These are phyloP conservation scores for Polyplosphaeria fusca DNA, from an alignment of 495 filamentous ascomycete genomes.

Conservation along the genomic window DNA sequence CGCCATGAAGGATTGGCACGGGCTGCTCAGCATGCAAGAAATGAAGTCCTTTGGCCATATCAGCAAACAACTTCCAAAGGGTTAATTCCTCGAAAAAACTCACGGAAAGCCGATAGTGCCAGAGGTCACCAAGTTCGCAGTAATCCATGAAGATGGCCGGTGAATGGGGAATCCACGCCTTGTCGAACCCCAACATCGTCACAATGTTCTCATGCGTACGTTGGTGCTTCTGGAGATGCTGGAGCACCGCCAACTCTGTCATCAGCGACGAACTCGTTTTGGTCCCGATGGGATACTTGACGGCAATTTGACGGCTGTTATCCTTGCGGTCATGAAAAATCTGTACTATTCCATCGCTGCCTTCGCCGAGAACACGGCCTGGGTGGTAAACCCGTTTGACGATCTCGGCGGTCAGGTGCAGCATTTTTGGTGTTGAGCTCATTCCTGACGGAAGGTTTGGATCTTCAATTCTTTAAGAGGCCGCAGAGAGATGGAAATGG, in stretches of 20 bases:
- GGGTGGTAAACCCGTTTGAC: background rate
- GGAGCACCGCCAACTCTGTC: background rate
- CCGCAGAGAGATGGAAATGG: no score
- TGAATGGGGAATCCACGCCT: background rate
- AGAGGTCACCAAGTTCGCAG: conserved; percentile 4
- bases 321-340: background rate
- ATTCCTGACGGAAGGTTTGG: no score
- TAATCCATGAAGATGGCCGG: conserved; percentile 11
- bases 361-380: background rate
- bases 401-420: background rate
- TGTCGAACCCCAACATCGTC: conserved; percentile 3
- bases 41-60: conserved; percentile 9
- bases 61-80: conserved; percentile 21
- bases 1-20: conserved; percentile 4
- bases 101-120: background rate
- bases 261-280: background rate
- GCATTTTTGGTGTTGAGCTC: no score
- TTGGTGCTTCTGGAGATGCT: background rate
- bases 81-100: conserved; percentile 8
- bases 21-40: conserved; percentile 1
- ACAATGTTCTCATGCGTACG: conserved; percentile 16
- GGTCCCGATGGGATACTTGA: background rate
- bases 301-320: background rate
- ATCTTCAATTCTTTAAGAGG: no score
- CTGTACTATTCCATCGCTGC: background rate